phyloP scores from a whole-genome alignment of 176 grass and related monocot genomes.

The Chloris gayana region DNA sequence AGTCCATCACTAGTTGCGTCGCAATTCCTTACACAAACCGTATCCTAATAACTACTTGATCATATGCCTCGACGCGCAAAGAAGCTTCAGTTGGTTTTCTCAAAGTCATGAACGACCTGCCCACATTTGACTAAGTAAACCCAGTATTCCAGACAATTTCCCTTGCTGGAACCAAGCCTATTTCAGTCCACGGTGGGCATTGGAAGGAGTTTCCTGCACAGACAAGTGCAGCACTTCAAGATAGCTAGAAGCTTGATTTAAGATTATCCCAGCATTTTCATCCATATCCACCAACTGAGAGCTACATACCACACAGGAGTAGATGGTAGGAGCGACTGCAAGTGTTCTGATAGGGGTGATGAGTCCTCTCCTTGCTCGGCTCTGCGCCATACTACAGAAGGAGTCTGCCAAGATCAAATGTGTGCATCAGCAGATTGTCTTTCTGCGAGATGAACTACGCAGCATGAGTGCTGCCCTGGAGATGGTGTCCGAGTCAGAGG shows the following conservation, averaged over 20 bases:
- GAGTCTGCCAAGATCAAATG: constrained; percentile 4
- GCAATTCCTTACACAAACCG: neutral
- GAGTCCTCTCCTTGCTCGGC: constrained; percentile 2
- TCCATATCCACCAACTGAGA: neutral
- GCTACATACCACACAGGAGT: neutral
- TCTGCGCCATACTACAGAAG: neutral
- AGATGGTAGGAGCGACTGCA: constrained; percentile 35
- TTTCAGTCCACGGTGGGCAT: neutral
- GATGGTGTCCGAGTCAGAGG: neutral
- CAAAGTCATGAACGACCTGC: neutral
- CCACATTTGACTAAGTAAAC: neutral
- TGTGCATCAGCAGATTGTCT: neutral
- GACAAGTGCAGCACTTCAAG: neutral
- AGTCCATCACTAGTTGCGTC: neutral
- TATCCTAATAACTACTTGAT: neutral
- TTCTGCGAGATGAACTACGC: constrained; percentile 35
- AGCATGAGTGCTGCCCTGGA: constrained; percentile 27
- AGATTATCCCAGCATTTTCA: neutral
- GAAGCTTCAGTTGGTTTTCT: constrained; percentile 6
- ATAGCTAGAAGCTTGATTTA: neutral
- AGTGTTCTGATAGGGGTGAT: constrained; percentile 29
- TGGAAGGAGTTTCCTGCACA: neutral
- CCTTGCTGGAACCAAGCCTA: neutral
- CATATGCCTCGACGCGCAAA: neutral
- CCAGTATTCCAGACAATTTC: neutral